Evolutionary conservation across 306 rosid species (phyloP).

Genomic region (Rosa persica): DNA sequence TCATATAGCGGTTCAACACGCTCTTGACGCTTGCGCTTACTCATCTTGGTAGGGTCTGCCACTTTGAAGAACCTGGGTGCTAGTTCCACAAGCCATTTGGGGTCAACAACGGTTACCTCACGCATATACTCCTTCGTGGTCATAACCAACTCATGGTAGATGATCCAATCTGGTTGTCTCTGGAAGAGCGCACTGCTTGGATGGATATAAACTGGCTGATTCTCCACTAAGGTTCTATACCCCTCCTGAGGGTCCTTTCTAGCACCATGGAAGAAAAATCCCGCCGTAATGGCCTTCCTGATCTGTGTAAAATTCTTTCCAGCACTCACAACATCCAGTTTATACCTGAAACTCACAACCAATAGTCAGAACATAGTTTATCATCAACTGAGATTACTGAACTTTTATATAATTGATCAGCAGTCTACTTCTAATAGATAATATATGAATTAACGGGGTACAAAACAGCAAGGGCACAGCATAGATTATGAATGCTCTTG

Average conservation of each 20-base stretch:
- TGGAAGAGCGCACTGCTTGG: conserved; percentile 80
- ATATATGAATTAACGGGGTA: background rate
- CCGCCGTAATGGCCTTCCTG: conserved; percentile 87
- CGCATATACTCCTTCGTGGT: conserved; percentile 87
- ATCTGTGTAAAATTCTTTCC: conserved; percentile 81
- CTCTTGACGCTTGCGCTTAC: conserved; percentile 85
- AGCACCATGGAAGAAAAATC: conserved; percentile 82
- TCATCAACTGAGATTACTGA: background rate
- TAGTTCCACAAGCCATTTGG: conserved; percentile 87
- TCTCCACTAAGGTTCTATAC: conserved; percentile 80
- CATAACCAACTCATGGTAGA: conserved; percentile 90
- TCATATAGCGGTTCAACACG: conserved; percentile 87
- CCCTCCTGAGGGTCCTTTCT: conserved; percentile 96
- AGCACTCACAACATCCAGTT: conserved; percentile 75
- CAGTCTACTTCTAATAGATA: background rate
- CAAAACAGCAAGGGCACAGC: background rate
- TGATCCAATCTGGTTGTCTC: conserved; percentile 90
- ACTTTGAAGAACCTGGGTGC: conserved; percentile 90
- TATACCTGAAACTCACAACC: conserved; percentile 54
- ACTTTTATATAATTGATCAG: background rate
- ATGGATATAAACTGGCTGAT: conserved; percentile 86
- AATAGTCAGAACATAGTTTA: background rate
- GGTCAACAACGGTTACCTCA: conserved; percentile 78
- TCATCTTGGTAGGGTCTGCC: conserved; percentile 85
- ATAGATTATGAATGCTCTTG: background rate